Percentiles rank a stretch among this genome's conserved stretches.
These are phyloP conservation scores for Neopestalotiopsis sp. DNA, from an alignment of 2,329 filamentous ascomycete genomes.

Conservation along the genomic window DNA sequence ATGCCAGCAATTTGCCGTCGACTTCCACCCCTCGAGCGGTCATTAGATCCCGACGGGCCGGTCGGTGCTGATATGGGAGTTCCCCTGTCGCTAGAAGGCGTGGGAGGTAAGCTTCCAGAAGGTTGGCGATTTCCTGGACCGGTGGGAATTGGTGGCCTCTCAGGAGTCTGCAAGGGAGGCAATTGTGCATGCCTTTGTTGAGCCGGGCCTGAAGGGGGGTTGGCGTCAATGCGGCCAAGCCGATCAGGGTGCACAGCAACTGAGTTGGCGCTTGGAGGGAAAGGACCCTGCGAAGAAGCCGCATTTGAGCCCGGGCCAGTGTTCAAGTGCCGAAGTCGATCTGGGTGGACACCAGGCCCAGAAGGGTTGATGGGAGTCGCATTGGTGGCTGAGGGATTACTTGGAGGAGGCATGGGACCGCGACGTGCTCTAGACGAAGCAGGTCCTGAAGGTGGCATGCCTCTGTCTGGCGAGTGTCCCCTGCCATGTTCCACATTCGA, in stretches of 20 bases:
- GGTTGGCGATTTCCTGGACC: constrained; percentile 30
- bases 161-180: constrained; percentile 37
- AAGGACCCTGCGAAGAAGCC: constrained; percentile 29
- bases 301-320: constrained; percentile 19
- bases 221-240: constrained; percentile 41
- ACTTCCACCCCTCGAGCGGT: constrained; percentile 44
- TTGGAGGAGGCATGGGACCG: constrained; percentile 35
- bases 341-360: constrained; percentile 34
- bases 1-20: constrained; percentile 63
- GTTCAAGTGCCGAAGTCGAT: constrained; percentile 35
- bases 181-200: constrained; percentile 28
- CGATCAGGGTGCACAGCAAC: constrained; percentile 47
- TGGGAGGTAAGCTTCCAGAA: constrained; percentile 25
- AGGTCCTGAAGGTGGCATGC: constrained; percentile 56
- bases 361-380: constrained; percentile 27
- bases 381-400: constrained; percentile 29
- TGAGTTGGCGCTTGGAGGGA: constrained; percentile 28
- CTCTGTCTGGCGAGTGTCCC: constrained; percentile 53
- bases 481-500: constrained; percentile 42
- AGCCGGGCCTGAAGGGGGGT: constrained; percentile 28
- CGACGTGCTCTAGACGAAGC: constrained; percentile 54
- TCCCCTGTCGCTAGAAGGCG: constrained; percentile 28
- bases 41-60: constrained; percentile 37
- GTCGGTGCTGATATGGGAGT: constrained; percentile 37
- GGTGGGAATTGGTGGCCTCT: constrained; percentile 35